Conservation (phyloP, 208 protist species). For the Porcisia hertigi region DNA sequence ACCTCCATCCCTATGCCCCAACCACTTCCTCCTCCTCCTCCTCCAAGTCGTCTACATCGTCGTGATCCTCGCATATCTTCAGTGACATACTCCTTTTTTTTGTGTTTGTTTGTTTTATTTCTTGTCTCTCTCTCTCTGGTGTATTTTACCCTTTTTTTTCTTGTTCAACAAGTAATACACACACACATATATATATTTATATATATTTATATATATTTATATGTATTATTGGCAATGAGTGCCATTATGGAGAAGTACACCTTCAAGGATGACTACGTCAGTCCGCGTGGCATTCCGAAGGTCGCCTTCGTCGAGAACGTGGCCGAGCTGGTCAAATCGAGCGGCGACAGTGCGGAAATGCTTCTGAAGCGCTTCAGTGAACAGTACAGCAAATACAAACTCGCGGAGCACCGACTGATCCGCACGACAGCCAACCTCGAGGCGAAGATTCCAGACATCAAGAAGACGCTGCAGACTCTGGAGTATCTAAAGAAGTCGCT, state of each 20-base stretch:
- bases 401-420: slow-evolving; percentile 89
- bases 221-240: not conserved
- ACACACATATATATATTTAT: slow-evolving; percentile 8
- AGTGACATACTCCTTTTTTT: no score
- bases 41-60: not conserved
- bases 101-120: not conserved
- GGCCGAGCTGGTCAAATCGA: slow-evolving; percentile 70
- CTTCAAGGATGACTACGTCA: slow-evolving; percentile 88
- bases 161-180: not conserved
- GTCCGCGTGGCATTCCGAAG: slow-evolving; percentile 84
- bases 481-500: slow-evolving; percentile 79
- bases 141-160: not conserved
- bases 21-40: not conserved
- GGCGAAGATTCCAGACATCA: slow-evolving; percentile 92
- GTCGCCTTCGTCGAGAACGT: slow-evolving; percentile 89
- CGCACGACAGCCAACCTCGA: slow-evolving; percentile 84
- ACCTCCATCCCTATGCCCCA: no score
- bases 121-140: not conserved
- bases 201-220: not conserved
- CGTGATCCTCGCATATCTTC: not conserved
- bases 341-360: slow-evolving; percentile 73
- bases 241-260: slow-evolving; percentile 60
- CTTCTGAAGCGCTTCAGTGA: slow-evolving; percentile 88
- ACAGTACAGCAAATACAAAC: slow-evolving; percentile 94
- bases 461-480: slow-evolving; percentile 91